Percentiles rank a stretch among this genome's conserved stretches.
phyloP scores from a whole-genome alignment of 257 asterid species.

The Parsonsia alboflavescens region DNA sequence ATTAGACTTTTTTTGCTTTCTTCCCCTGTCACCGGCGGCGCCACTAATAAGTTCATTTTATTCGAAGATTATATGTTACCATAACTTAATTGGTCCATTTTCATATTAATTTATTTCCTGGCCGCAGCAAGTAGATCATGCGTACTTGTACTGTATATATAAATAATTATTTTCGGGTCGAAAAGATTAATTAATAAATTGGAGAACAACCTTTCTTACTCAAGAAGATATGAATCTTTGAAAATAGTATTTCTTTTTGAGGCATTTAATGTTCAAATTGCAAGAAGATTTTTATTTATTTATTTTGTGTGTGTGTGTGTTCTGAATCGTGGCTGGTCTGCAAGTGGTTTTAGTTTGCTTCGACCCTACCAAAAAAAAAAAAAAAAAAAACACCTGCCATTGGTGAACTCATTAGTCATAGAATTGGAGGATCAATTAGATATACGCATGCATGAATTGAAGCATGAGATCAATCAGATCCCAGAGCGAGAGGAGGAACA shows the following conservation, averaged over 20 bases:
- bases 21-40: no score
- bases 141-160: not conserved
- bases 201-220: not conserved
- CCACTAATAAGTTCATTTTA: not conserved
- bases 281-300: no score
- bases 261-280: conserved; percentile 9
- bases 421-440: not conserved
- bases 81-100: no score
- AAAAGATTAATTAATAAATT: not conserved
- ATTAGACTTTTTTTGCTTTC: not conserved
- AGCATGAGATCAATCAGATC: not conserved
- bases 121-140: not conserved
- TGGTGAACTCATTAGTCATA: conserved; percentile 1
- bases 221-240: conserved; percentile 12
- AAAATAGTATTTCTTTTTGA: conserved; percentile 2
- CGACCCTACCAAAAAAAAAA: not conserved
- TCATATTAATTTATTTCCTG: not conserved
- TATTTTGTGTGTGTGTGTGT: no score
- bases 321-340: not conserved
- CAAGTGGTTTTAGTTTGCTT: conserved; percentile 6
- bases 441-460: not conserved
- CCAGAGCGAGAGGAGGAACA: conserved; percentile 10
- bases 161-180: no score
- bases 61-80: not conserved
- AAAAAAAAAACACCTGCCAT: not conserved